Base-by-base conservation (phyloP, 306 rosid genomes). In the Acacia melanoxylon region DNA sequence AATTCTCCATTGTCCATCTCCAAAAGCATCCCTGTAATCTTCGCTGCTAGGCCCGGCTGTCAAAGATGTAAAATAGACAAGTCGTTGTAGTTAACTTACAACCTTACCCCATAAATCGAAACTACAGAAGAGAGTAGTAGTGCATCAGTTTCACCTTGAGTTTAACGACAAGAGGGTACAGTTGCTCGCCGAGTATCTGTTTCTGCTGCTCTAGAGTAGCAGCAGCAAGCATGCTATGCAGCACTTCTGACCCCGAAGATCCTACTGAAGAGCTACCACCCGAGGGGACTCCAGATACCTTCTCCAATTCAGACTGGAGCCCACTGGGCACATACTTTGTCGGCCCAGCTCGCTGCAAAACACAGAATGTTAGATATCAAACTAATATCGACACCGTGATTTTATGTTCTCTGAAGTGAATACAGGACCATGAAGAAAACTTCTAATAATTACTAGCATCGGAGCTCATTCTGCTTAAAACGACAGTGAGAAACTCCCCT, bases 21-120 rank as follows among this genome's bases (percentile, higher is more conserved):
- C 90, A 92, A 83, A 68, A 94, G 95, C 98, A 94, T 94, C 80
- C 98, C 97, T 19, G 98, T 94, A 37, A 94, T 89, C 85, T 94
- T 94, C 16, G 94, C 83, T n/a, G 92, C 90, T 54, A 91, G 87
- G 62, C 77, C 86, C 74, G 97, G 92, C 97, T 94, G 94, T 89
- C 86, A 63, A 77, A 77, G 37, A 68, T 78, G 74, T 19, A 24
- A 15, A 80, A 12, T 62, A 67, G 22, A 51, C 75, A 68, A 22
- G 54, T 48, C 41, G 22, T 52, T 9, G 20, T 13, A 37, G 69
- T 24, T 22, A 62, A 49, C 67, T 52, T 22, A 71, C 62, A 78
- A 40, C 68, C 62, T 59, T 35, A 61, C 51, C 68, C 69, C 70
- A 40, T 37, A 27, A 49, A 29, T 41, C 24, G 27, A 75, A 74